Evolutionary conservation across 2,329 filamentous ascomycete species (phyloP), one percentile per base, ranked within the genome.

Genomic region (Helotiales sp.): DNA sequence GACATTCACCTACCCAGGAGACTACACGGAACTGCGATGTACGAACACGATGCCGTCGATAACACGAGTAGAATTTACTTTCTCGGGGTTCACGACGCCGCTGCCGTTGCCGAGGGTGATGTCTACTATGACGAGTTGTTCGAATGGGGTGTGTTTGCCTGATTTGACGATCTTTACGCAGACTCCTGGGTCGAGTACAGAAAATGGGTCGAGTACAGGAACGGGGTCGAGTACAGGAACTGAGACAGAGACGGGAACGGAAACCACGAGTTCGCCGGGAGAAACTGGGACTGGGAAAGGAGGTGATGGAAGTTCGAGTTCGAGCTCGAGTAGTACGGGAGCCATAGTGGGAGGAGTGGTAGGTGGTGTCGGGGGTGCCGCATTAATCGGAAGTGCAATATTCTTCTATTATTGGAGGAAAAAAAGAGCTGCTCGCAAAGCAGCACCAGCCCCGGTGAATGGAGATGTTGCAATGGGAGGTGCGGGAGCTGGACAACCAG

Each of bases 1-100:
- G 13, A 57, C 38, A 1, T 57, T 52, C 38, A 48, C 38, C 15
- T 57, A 57, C 19, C 38, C 54, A 3, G 54, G 48, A n/a, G 33
- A 40, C 3, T 36, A 47, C 5, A 46, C 48, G 0, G 55, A 57
- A 10, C 17, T 57, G 15, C 25, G 55, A 48, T 57, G 55, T 25
- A 34, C 34, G 22, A 48, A n/a, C 12, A 33, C 48, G 2, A 31
- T 24, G 9, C 36, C 29, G 12, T 38, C 27, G n/a, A 34, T 17
- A 15, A 19, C 25, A 15, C 17, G 38, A 25, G 49, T 57, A 6
- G 48, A 29, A 12, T 57, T 57, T 25, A 53, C 55, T 5, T 52
- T 33, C 25, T 17, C 15, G 15, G 31, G 49, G 5, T 57, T 46
- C 24, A 38, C 48, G 25, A 57, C 55, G 13, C 49, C 55, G 10